Percentiles rank a stretch among this genome's conserved stretches.
These are phyloP conservation scores for Kurtzmaniella quercitrusa DNA, from an alignment of 1,139 yeast species.

Conservation along the genomic window DNA sequence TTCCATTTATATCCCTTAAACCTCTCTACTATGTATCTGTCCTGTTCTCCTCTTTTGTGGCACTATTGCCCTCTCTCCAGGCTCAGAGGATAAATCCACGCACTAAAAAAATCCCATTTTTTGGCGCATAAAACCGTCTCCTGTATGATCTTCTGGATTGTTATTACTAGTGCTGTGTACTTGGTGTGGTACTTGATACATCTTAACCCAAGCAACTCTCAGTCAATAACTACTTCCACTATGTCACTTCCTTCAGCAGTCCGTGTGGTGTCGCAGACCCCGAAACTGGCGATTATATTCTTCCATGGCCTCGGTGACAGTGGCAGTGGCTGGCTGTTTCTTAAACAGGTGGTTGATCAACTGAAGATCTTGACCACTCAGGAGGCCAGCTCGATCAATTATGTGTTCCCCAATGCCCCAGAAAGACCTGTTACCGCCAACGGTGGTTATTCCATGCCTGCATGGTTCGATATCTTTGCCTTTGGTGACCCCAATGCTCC, in stretches of 20 bases:
- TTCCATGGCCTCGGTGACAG: constrained; percentile 91
- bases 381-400: constrained; percentile 57
- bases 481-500: constrained; percentile 45
- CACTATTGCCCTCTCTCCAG: too few species aligned
- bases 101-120: background rate
- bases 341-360: constrained; percentile 48
- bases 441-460: constrained; percentile 67
- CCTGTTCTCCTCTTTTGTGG: too few species aligned
- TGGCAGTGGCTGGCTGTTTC: constrained; percentile 85
- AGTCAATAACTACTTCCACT: background rate
- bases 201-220: background rate
- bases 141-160: background rate
- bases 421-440: constrained; percentile 61
- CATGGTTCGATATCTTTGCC: constrained; percentile 80
- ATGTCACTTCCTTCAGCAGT: constrained; percentile 13
- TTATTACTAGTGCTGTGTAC: background rate
- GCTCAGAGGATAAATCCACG: too few species aligned
- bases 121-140: background rate
- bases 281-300: constrained; percentile 63
- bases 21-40: too few species aligned
- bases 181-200: background rate
- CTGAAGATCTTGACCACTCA: constrained; percentile 36
- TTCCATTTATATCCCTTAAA: too few species aligned
- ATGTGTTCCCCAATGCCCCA: constrained; percentile 90
- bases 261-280: constrained; percentile 22